Evolutionary conservation across 1,284 basidiomycete genomes (phyloP).

Genomic region (Ustilago tritici): DNA sequence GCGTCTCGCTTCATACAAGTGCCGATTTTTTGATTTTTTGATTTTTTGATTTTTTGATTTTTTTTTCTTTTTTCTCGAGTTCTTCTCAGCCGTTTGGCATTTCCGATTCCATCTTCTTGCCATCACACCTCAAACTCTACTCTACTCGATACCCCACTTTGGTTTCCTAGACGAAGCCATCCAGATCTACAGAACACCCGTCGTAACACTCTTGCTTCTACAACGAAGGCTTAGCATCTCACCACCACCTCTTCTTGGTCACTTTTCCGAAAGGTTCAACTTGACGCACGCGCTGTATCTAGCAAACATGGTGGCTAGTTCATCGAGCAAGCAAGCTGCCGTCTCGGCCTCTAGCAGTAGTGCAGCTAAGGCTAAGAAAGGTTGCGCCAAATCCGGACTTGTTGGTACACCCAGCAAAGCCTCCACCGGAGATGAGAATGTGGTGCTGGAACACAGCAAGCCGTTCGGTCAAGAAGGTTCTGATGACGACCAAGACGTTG

Average conservation of each 20-base stretch:
- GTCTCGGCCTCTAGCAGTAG: slow-evolving; percentile 5
- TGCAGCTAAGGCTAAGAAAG: slow-evolving; percentile 22
- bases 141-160: too few species aligned
- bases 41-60: neutral
- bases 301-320: slow-evolving; percentile 27
- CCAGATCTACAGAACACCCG: too few species aligned
- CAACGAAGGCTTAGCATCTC: too few species aligned
- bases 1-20: slow-evolving; percentile 2
- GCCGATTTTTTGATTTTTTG: neutral
- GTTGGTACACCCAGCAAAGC: slow-evolving; percentile 19
- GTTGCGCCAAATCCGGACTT: slow-evolving; percentile 19
- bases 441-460: slow-evolving; percentile 45
- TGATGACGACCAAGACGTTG: slow-evolving; percentile 47
- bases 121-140: too few species aligned
- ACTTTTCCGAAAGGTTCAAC: too few species aligned
- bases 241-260: too few species aligned
- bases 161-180: too few species aligned
- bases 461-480: slow-evolving; percentile 46
- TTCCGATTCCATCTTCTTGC: too few species aligned
- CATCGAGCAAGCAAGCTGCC: slow-evolving; percentile 31
- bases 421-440: neutral
- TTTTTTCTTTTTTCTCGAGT: neutral
- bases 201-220: too few species aligned
- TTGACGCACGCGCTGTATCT: neutral
- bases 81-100: neutral